Evolutionary conservation across 2,329 filamentous ascomycete species (phyloP), one percentile per base, ranked within the genome.

Genomic region (Rasamsonia emersonii): DNA sequence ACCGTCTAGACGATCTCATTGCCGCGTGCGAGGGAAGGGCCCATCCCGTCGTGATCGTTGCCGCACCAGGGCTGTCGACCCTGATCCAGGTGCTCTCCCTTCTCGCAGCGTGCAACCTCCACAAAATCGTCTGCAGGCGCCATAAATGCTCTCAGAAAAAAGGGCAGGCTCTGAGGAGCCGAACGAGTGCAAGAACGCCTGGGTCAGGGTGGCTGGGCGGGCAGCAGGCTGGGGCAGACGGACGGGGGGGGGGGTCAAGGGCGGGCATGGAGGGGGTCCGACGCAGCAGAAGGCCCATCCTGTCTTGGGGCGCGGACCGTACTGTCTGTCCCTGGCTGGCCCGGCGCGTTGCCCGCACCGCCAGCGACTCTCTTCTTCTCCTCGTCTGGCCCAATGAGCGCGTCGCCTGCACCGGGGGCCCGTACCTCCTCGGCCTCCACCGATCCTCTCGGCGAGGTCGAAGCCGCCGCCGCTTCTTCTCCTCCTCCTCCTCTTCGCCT

Each of bases 141-240:
- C n/a, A n/a, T n/a, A n/a, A n/a, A n/a, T n/a, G n/a, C n/a, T n/a
- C 52, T 55, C 61, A 50, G 31, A 44, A 51, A 26, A 60, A 64
- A 57, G 64, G 57, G 41, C 59, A 40, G 35, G 25, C 30, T 34
- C 29, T 24, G 57, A 56, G 62, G 76, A 75, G 61, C 63, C 65
- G 49, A 78, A 77, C 49, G 70, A 83, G 77, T 73, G 73, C 68
- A 77, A 76, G 67, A 71, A 82, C 59, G 29, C 20, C 14, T 9
- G 65, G 60, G 51, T 59, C 57, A 54, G 46, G 61, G 62, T 56
- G 46, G 44, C 40, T 38, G 38, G 45, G 47, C 50, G 45, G 49
- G 45, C 49, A 50, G 47, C 42, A 43, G 42, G n/a, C n/a, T n/a
- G n/a, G n/a, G n/a, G n/a, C n/a, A n/a, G n/a, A n/a, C n/a, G n/a